Percentiles rank a stretch among this genome's conserved stretches.
Evolutionary conservation across 208 protist species (phyloP).

Genomic region (Phytomonas serpens): DNA sequence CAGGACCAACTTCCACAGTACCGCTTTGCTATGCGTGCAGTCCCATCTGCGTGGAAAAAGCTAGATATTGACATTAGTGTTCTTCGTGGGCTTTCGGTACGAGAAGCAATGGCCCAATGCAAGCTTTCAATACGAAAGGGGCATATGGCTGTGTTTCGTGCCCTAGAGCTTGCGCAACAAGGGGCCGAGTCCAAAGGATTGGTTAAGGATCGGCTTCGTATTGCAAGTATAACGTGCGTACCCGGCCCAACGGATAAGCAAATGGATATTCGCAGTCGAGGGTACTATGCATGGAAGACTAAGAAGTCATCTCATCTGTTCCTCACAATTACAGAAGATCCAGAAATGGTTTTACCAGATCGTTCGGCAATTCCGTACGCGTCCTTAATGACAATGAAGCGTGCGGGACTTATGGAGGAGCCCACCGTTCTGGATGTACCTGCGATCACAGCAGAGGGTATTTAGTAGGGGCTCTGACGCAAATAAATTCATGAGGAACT

Average conservation of each 20-base stretch:
- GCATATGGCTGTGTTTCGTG: conserved; percentile 77
- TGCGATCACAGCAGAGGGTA: conserved; percentile 85
- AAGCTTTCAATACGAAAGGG: conserved; percentile 84
- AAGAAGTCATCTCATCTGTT: conserved; percentile 84
- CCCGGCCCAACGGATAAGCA: conserved; percentile 87
- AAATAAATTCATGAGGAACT: not conserved
- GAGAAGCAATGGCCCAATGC: conserved; percentile 86
- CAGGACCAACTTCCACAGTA: conserved; percentile 83
- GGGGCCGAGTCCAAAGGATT: conserved; percentile 81
- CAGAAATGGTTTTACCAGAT: conserved; percentile 86
- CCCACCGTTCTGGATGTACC: conserved; percentile 75
- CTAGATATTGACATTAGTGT: conserved; percentile 84
- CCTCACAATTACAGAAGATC: conserved; percentile 79
- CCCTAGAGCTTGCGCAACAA: conserved; percentile 79
- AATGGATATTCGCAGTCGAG: conserved; percentile 79
- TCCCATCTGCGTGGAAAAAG: conserved; percentile 87
- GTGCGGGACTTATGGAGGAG: conserved; percentile 56
- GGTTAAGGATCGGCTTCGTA: conserved; percentile 82
- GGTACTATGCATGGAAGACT: conserved; percentile 88
- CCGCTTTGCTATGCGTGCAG: conserved; percentile 74
- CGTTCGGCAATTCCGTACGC: conserved; percentile 79
- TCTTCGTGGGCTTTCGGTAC: conserved; percentile 77
- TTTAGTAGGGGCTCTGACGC: conserved; percentile 22
- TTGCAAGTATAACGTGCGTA: conserved; percentile 77
- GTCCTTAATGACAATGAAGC: conserved; percentile 78